phyloP scores from a whole-genome alignment of 805 yeast species.

The Candida manassasensis region DNA sequence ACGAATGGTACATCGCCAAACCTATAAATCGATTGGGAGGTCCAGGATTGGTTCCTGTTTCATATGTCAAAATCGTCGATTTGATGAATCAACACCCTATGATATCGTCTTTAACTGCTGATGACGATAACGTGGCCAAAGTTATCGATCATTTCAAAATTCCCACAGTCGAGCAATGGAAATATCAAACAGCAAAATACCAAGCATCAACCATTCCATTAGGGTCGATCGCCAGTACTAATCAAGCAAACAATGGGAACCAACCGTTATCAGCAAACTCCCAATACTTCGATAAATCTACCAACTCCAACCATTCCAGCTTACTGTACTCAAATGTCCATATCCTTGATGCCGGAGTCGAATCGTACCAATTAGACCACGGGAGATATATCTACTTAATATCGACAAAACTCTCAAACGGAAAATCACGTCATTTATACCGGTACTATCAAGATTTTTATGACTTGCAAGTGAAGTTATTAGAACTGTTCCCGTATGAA shows the following conservation, averaged over 20 bases:
- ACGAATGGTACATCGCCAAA: constrained; percentile 97
- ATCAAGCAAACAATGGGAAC: constrained; percentile 11
- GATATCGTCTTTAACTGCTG: constrained; percentile 11
- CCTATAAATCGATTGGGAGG: constrained; percentile 94
- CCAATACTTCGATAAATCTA: constrained; percentile 29
- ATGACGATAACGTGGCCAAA: constrained; percentile 46
- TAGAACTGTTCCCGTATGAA: constrained; percentile 84
- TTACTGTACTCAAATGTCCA: constrained; percentile 27
- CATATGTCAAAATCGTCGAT: constrained; percentile 83
- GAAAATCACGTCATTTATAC: constrained; percentile 67
- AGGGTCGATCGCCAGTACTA: constrained; percentile 36
- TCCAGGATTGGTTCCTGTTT: constrained; percentile 92
- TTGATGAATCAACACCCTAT: constrained; percentile 41
- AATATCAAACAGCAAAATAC: constrained; percentile 80
- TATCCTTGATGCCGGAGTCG: constrained; percentile 68
- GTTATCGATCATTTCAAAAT: constrained; percentile 62
- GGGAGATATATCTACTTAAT: constrained; percentile 89
- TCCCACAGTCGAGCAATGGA: constrained; percentile 97
- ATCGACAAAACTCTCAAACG: constrained; percentile 60
- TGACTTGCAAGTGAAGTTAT: constrained; percentile 79
- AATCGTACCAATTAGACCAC: constrained; percentile 71
- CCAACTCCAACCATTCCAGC: constrained; percentile 26
- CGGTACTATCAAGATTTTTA: constrained; percentile 94
- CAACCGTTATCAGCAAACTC: constrained; percentile 32
- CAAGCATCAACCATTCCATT: constrained; percentile 84